Base-by-base conservation (phyloP, 2,329 filamentous ascomycete species). In the Aspergillus pseudoviridinutans region DNA sequence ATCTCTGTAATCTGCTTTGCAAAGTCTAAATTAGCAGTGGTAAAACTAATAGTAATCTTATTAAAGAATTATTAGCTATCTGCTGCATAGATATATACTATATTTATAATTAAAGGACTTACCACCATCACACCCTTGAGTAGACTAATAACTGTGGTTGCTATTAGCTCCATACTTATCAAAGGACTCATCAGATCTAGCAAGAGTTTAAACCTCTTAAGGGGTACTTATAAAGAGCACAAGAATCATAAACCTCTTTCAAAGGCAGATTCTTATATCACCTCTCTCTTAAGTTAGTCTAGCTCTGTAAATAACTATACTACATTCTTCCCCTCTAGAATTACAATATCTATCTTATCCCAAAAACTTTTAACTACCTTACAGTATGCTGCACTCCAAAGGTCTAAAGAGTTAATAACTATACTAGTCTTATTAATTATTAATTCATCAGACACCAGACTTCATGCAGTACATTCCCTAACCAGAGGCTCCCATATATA, bases 321-420 rank as follows among this genome's bases (percentile, higher is more conserved):
- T 35, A 66, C 58, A 54, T 64, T 64, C 49, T 66, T 63, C 51
- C 66, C 63, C 49, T 68, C 59, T 17, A 68, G 62, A 56, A 65
- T 64, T 49, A 63, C 63, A 56, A 62, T 56, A 52, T 66, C 62
- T 56, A 66, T 58, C 29, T 66, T 63, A 54, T 69, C 57, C 6
- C 64, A 56, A 41, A 70, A 57, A 58, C 62, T 64, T 12, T 65
- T 61, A 42, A 68, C 59, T 55, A 65, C 67, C 54, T 71, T 66
- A 47, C 65, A 63, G 51, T 65, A 70, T 56, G 66, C 67, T 54
- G 65, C 57, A 59, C 61, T 70, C 68, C 66, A 71, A 51, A 70
- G 58, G 54, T 66, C 64, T 35, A 56, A 58, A 53, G 50, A 47
- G 22, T 51, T 14, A 56, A 49, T 42, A 38, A 57, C 49, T 22